phyloP scores from a whole-genome alignment of 257 asterid genomes.

The Cynanchum wilfordii region DNA sequence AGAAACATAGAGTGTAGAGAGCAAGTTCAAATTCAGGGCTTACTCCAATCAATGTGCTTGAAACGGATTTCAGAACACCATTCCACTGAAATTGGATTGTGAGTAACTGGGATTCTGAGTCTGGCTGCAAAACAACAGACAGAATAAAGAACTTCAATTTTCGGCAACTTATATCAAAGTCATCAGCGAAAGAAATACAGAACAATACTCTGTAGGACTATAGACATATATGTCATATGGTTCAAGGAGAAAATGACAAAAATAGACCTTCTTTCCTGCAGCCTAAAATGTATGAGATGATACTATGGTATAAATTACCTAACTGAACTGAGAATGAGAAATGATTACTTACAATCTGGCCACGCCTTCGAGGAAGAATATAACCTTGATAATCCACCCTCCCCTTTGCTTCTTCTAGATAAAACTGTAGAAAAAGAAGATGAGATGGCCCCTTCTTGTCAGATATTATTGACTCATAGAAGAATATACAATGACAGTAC shows the following conservation, averaged over 20 bases:
- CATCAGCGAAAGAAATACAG: not conserved
- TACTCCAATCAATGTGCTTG: conserved; percentile 84
- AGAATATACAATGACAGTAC: not conserved
- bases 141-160: not conserved
- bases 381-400: conserved; percentile 92
- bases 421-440: conserved; percentile 56
- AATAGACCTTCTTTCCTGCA: not conserved
- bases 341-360: conserved; percentile 50
- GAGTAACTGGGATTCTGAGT: conserved; percentile 72
- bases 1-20: conserved; percentile 75
- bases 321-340: conserved; percentile 8
- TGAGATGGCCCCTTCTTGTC: not conserved
- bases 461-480: too few relatives aligned
- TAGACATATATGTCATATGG: not conserved
- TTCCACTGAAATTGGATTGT: conserved; percentile 96
- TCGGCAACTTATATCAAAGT: not conserved
- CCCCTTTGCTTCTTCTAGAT: conserved; percentile 87
- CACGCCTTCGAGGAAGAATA: conserved; percentile 86
- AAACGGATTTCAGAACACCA: conserved; percentile 82
- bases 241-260: not conserved
- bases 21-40: conserved; percentile 97
- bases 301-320: not conserved
- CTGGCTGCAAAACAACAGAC: conserved; percentile 56
- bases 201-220: not conserved
- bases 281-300: not conserved